Base-by-base conservation (phyloP, 352 stramenopile genomes). In the Phytopythium cucurbitacearum region DNA sequence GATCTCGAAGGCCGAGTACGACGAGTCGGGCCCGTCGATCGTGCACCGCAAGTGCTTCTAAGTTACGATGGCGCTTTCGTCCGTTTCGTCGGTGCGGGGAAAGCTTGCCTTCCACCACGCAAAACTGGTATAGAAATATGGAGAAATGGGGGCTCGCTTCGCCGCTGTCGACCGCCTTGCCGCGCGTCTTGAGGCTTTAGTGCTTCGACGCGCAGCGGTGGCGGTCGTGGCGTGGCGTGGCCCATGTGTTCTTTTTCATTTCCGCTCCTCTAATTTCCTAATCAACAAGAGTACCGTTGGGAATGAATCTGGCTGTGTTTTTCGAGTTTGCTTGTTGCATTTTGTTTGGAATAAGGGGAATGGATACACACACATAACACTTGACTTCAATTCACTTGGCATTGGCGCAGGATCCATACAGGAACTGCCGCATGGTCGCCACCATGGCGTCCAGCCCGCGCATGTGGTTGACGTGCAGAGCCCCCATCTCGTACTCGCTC, bases 1-100 rank as follows among this genome's bases (percentile, higher is more conserved):
- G 94, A 98, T 99, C 73, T 94, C 85, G 34, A 98, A 98, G 87
- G 78, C 87, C 44, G 95, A 99, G 60, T 99, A 99, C 73, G 96
- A 99, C 54, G 96, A 99, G 48, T 93, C 82, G 58, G 96, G 96
- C 13, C 91, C 96, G 36, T 96, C 82, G 13, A 98, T 99, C 69
- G 93, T 99, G 42, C 94, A 98, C 79, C 83, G 90, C 65, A 98
- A 98, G 74, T 98, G 91, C 80, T 95, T 97, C 67, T 97, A 92
- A 94, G 56, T 37, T 60, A 50, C 15, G 48, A 35, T 41, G 46
- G 40, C 46, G 46, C 36, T 7, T 13, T 35, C 21, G 28, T 4
- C 11, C 33, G 13, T 34, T 41, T 34, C 9, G 40, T 15, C 46
- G 16, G 40, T 28, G 46, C 40, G 49, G 48, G 46, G 53, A 41